phyloP scores from a whole-genome alignment of 805 yeast genomes.

The Starmerella potacharoeniae region DNA sequence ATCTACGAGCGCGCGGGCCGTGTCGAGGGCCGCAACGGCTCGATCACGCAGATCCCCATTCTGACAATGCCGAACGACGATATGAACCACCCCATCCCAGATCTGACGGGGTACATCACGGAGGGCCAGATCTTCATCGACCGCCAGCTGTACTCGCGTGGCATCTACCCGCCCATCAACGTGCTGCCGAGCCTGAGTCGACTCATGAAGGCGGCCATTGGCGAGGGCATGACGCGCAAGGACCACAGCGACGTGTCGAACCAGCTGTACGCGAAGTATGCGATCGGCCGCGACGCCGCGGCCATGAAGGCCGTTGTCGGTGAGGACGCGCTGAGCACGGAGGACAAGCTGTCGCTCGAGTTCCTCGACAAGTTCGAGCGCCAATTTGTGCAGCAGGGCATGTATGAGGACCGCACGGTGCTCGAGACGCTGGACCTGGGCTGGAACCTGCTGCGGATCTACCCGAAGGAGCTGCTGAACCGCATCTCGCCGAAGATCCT shows the following conservation, averaged over 20 bases:
- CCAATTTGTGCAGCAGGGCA: slow-evolving; percentile 91
- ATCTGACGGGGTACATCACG: slow-evolving; percentile 97
- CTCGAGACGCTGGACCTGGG: slow-evolving; percentile 96
- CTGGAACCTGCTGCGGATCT: slow-evolving; percentile 94
- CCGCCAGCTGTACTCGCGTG: slow-evolving; percentile 91
- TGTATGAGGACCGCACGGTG: slow-evolving; percentile 88
- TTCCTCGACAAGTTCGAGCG: slow-evolving; percentile 96
- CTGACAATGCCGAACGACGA: slow-evolving; percentile 99
- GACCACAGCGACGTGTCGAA: slow-evolving; percentile 99
- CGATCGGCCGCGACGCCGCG: slow-evolving; percentile 99
- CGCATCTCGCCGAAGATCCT: slow-evolving; percentile 97
- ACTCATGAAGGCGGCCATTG: slow-evolving; percentile 98
- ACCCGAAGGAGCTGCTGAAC: slow-evolving; percentile 97
- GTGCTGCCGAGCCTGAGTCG: slow-evolving; percentile 96
- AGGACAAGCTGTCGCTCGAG: slow-evolving; percentile 93
- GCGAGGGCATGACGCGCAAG: slow-evolving; percentile 99
- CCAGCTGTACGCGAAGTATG: slow-evolving; percentile 97
- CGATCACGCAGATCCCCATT: slow-evolving; percentile 97
- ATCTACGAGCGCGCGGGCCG: slow-evolving; percentile 99
- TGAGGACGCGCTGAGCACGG: slow-evolving; percentile 96
- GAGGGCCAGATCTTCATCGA: slow-evolving; percentile 98
- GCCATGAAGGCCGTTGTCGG: slow-evolving; percentile 99
- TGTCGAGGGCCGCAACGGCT: slow-evolving; percentile 99
- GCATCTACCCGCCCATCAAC: slow-evolving; percentile 97
- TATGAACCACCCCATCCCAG: slow-evolving; percentile 99